Percentiles rank a stretch among this genome's conserved stretches.
Conservation (phyloP, 768 basidiomycete genomes). For the Xanthoconium purpureum region DNA sequence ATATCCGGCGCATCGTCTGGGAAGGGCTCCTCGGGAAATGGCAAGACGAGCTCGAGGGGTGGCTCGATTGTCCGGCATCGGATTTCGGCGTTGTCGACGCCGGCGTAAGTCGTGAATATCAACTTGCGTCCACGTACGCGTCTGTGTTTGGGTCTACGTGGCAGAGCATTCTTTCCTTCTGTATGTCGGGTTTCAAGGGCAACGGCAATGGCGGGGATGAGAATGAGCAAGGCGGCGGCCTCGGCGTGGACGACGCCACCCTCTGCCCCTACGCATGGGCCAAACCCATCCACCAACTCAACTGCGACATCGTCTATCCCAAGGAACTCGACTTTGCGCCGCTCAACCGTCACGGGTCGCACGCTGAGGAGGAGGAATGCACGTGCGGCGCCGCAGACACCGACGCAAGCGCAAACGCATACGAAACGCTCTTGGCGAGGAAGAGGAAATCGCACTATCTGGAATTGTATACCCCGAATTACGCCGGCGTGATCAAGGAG, state of each 20-base stretch:
- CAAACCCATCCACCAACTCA: conserved; percentile 65
- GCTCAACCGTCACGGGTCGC: background rate
- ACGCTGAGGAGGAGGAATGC: too few species aligned
- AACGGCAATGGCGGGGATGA: background rate
- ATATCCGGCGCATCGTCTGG: conserved; percentile 81
- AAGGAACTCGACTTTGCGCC: conserved; percentile 49
- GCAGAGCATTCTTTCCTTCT: conserved; percentile 24
- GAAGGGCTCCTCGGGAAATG: conserved; percentile 77
- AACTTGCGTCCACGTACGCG: too few species aligned
- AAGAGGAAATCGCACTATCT: conserved; percentile 38
- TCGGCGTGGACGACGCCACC: conserved; percentile 48
- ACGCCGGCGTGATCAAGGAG: conserved; percentile 64
- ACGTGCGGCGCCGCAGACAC: too few species aligned
- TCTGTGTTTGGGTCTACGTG: conserved; percentile 16
- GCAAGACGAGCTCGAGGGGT: conserved; percentile 53
- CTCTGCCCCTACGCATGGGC: conserved; percentile 84
- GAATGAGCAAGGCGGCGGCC: conserved; percentile 19
- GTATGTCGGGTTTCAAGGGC: background rate
- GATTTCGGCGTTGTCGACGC: background rate
- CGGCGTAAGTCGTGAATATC: too few species aligned
- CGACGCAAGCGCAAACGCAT: background rate
- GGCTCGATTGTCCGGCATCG: conserved; percentile 64
- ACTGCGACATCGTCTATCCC: conserved; percentile 85
- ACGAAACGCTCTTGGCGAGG: background rate
- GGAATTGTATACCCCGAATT: conserved; percentile 80